Evolutionary conservation across 2,329 filamentous ascomycete genomes (phyloP).

Genomic region (Davidsoniella virescens): DNA sequence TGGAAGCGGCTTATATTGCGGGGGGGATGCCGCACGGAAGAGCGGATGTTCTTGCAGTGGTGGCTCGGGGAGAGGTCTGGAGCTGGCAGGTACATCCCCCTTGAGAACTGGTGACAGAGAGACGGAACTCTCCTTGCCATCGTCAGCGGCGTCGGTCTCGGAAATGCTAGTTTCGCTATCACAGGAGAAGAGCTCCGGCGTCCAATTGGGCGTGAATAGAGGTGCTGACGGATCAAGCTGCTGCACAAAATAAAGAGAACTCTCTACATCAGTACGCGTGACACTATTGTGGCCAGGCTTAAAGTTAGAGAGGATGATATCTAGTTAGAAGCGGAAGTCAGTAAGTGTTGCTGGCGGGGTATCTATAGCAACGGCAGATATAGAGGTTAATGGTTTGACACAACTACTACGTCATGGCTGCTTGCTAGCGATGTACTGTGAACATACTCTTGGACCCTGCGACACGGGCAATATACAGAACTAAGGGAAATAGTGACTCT

Average conservation of each 20-base stretch:
- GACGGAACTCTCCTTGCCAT: background rate
- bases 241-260: conserved; percentile 83
- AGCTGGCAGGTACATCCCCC: background rate
- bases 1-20: conserved; percentile 5
- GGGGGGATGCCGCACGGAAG: background rate
- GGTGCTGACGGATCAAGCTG: conserved; percentile 30
- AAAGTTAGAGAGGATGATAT: conserved; percentile 80
- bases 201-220: conserved; percentile 34
- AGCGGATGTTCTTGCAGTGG: conserved; percentile 5
- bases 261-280: conserved; percentile 70
- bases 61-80: background rate
- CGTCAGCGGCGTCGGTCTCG: background rate
- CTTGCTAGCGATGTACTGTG: conserved; percentile 7
- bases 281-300: conserved; percentile 83
- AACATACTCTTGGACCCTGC: conserved; percentile 69
- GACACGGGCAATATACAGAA: conserved; percentile 83
- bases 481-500: conserved; percentile 51
- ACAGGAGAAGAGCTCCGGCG: background rate
- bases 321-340: conserved; percentile 26
- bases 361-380: background rate
- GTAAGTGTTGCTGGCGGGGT: background rate
- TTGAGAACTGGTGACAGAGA: no score
- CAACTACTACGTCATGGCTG: background rate
- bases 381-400: background rate
- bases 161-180: no score